Conservation (phyloP, 2,329 filamentous ascomycete species). For the Monilinia polystroma region DNA sequence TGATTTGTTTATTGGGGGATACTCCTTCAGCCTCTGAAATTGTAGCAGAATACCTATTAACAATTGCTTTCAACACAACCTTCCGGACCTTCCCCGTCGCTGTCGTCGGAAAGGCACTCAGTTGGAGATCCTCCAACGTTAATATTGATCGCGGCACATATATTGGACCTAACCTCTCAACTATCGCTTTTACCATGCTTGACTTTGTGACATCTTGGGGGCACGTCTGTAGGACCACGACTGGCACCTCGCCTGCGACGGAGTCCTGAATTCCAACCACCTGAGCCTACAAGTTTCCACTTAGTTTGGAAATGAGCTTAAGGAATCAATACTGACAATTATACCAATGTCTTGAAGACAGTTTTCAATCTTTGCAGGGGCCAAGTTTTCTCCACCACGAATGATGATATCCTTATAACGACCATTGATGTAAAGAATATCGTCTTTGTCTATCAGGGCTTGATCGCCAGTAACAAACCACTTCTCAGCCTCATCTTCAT, state of each 20-base stretch:
- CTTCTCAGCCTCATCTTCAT: slow-evolving; percentile 21
- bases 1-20: neutral
- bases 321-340: neutral
- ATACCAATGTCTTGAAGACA: slow-evolving; percentile 45
- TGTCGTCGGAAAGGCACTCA: neutral
- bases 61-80: neutral
- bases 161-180: neutral
- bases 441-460: slow-evolving; percentile 48
- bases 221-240: neutral
- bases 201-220: neutral
- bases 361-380: slow-evolving; percentile 69
- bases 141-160: neutral
- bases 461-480: slow-evolving; percentile 58
- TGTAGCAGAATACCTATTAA: neutral
- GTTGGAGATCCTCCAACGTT: slow-evolving; percentile 5
- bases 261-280: neutral
- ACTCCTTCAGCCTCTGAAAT: neutral
- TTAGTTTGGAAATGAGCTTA: neutral
- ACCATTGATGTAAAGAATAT: slow-evolving; percentile 57
- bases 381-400: slow-evolving; percentile 59
- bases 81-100: slow-evolving; percentile 13
- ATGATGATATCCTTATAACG: slow-evolving; percentile 72
- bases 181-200: neutral
- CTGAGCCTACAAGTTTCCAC: neutral
- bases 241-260: neutral